Base-by-base conservation (phyloP, 2,329 filamentous ascomycete genomes). In the Fusarium equiseti region DNA sequence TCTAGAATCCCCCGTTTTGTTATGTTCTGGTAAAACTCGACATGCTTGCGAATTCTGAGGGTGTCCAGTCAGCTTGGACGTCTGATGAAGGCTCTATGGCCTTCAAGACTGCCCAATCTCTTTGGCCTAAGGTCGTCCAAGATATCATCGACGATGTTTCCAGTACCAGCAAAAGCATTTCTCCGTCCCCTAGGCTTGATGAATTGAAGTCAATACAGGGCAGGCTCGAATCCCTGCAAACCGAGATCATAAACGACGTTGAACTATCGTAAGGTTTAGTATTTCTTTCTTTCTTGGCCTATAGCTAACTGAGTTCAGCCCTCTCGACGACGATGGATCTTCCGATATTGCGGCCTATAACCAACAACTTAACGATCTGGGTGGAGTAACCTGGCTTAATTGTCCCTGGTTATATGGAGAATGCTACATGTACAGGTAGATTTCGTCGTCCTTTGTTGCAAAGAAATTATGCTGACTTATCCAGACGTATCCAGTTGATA, bases 401-500 rank as follows among this genome's bases (percentile, higher is more conserved):
- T 59, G 59, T 16, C 59, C 59, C 15, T 62, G 59, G 59, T n/a
- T 62, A 16, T 60, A 51, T 22, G 59, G 54, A 15, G 59, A 62
- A 59, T 62, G 59, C 24, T 62, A 59, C 13, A 26, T 62, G 24
- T 62, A 62, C 18, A 16, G 54, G 59, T 59, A 0, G n/a, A 29
- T 46, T 6, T n/a, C 18, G 10, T 8, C 12, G 8, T 31, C 20
- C 1, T n/a, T 16, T 0, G 3, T 8, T 5, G 4, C 5, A 20
- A 7, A 2, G 20, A 45, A 45, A 31, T 2, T 7, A 4, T 40
- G 6, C 45, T 59, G 20, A 62, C 18, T 32, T 40, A 7, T 11
- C 4, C 8, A 62, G 59, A 9, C 54, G 59, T 4, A 35, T 62
- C 11, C 59, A 62, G n/a, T 3, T 51, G 6, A 8, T 62, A 8